phyloP scores from a whole-genome alignment of 176 grass and related monocot species.

The Musa itinerans region DNA sequence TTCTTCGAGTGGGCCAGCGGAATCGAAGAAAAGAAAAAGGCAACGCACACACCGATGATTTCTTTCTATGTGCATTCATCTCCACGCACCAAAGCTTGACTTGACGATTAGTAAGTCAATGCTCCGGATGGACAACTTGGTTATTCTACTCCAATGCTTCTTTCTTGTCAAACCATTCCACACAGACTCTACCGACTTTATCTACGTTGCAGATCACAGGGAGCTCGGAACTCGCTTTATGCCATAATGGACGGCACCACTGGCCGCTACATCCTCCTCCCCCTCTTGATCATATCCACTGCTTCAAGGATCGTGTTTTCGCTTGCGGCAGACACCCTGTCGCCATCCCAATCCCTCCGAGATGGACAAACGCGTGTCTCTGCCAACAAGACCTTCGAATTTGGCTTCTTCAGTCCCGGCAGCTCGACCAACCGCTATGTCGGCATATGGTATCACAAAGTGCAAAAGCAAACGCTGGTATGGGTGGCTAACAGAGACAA shows the following conservation, averaged over 20 bases:
- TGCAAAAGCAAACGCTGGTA: conserved; percentile 30
- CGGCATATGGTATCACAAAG: conserved; percentile 57
- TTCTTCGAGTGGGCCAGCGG: no score
- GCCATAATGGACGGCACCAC: neutral
- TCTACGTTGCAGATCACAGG: no score
- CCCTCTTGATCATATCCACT: neutral
- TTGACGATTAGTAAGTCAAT: no score
- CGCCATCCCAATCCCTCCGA: conserved; percentile 20
- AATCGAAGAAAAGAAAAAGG: no score
- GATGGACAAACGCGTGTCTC: conserved; percentile 47
- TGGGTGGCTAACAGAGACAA: conserved; percentile 57
- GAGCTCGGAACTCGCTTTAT: neutral
- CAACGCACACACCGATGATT: no score
- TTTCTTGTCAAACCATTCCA: no score
- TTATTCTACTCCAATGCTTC: no score
- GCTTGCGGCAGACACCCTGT: neutral
- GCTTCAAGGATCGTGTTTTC: neutral
- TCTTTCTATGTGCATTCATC: no score
- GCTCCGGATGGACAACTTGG: no score
- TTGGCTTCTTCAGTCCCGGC: conserved; percentile 52
- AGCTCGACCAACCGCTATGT: conserved; percentile 31
- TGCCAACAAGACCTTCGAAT: conserved; percentile 27
- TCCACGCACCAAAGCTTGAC: no score
- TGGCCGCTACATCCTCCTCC: neutral
- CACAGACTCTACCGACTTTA: no score